Base-by-base conservation (phyloP, 805 yeast species). In the Wickerhamiella sorbophila region DNA sequence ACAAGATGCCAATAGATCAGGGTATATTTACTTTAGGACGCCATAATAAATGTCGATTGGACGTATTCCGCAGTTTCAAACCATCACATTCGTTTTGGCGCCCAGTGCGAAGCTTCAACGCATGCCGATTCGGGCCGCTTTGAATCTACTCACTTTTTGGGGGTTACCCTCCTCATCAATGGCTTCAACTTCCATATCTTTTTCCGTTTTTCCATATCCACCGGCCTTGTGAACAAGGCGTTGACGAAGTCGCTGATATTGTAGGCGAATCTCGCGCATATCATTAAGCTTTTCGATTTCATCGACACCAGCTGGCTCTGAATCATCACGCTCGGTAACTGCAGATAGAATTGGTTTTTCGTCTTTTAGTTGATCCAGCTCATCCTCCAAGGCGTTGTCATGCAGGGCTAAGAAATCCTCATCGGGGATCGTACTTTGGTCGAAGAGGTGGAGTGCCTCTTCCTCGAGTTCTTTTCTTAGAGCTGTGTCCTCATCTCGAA, bases 91-190 rank as follows among this genome's bases (percentile, higher is more conserved):
- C n/a, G n/a, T n/a, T n/a, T n/a, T n/a, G n/a, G n/a, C n/a, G n/a
- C n/a, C n/a, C n/a, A n/a, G n/a, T n/a, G n/a, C n/a, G n/a, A n/a
- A n/a, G n/a, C n/a, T n/a, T 31, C 15, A 36, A 9, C 38, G 15
- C 38, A 36, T 35, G 9, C 44, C 45, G 1, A 51, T 39, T 4
- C 55, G 44, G 1, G 82, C 79, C 9, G 82, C 73, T 52, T 67
- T 79, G 58, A 84, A 84, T 40, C 85, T 63, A 53, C 93, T 81
- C 1, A 72, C 62, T 45, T 66, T 75, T 5, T 71, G 55, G 0
- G 76, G 75, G 42, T 73, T 69, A 0, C 84, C 84, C 31, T 60
- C 52, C 42, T 73, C 79, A 49, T 80, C 85, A 5, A 80, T 61
- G 0, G 84, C 85, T 52, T 80, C 93, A 16, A 74, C 51, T 43